These are phyloP conservation scores for Penstemon newberryi DNA, from an alignment of 257 asterid species.

Conservation along the genomic window DNA sequence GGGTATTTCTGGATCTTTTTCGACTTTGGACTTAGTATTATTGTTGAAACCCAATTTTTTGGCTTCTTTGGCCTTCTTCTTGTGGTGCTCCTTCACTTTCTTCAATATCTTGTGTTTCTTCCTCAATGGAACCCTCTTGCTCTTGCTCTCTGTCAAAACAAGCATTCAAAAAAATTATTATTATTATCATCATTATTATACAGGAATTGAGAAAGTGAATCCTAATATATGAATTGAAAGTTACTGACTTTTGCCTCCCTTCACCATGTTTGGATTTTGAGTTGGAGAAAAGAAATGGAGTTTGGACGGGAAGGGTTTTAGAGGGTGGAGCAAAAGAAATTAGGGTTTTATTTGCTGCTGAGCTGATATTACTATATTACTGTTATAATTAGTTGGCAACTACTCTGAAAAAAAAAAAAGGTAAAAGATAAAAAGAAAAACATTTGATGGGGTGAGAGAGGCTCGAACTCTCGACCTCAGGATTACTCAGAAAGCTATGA, in stretches of 20 bases:
- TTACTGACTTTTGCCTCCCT: conserved; percentile 69
- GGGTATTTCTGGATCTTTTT: conserved; percentile 94
- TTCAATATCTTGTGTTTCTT: conserved; percentile 76
- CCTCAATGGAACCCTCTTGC: conserved; percentile 81
- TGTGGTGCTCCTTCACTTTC: conserved; percentile 91
- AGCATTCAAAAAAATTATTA: neutral
- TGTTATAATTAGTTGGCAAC: neutral
- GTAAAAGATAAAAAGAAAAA: neutral
- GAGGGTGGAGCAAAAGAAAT: neutral
- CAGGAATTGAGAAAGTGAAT: neutral
- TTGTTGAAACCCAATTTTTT: conserved; percentile 61
- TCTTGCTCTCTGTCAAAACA: conserved; percentile 74
- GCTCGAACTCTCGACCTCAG: too few species aligned
- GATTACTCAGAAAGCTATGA: conserved; percentile 36
- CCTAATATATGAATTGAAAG: neutral
- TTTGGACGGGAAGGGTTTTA: conserved; percentile 2
- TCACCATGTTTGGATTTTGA: conserved; percentile 58
- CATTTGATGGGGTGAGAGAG: neutral
- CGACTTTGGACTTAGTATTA: conserved; percentile 64
- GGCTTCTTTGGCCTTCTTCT: conserved; percentile 86
- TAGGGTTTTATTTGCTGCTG: conserved; percentile 27
- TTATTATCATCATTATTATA: neutral
- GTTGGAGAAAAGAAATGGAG: neutral
- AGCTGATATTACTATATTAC: neutral
- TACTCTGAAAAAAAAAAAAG: neutral